phyloP scores from a whole-genome alignment of 1,284 basidiomycete genomes.

The Vanrija sp. region DNA sequence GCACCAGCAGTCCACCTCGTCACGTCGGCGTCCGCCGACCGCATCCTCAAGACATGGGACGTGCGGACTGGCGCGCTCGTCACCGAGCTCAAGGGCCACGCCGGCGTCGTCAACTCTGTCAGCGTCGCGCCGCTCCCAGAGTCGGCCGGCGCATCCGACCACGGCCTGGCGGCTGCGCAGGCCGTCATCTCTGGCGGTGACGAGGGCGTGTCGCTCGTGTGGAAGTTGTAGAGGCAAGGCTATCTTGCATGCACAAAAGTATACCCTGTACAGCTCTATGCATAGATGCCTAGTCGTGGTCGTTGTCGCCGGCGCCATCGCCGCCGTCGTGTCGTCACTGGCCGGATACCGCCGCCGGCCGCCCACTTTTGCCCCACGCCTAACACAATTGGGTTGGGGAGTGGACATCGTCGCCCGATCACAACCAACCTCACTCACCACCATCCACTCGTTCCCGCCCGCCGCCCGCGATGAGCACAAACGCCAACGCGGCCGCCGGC shows the following conservation, averaged over 20 bases:
- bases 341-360: no score
- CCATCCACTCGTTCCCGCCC: no score
- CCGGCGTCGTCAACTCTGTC: slow-evolving; percentile 71
- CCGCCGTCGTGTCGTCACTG: no score
- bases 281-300: no score
- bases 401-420: no score
- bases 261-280: background rate
- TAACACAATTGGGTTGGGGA: no score
- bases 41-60: slow-evolving; percentile 86
- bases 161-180: slow-evolving; percentile 22
- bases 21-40: slow-evolving; percentile 80
- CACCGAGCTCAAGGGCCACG: slow-evolving; percentile 78
- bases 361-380: no score
- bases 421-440: no score
- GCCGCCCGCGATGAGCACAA: no score
- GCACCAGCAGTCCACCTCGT: slow-evolving; percentile 64
- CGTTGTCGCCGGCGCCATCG: no score
- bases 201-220: slow-evolving; percentile 77
- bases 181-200: slow-evolving; percentile 79
- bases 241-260: slow-evolving; percentile 1
- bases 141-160: slow-evolving; percentile 38
- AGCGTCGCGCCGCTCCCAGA: slow-evolving; percentile 55
- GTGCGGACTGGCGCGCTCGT: slow-evolving; percentile 75
- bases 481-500: no score
- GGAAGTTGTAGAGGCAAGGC: slow-evolving; percentile 32